Evolutionary conservation across 1,284 basidiomycete species (phyloP).

Genomic region (Lignosus rhinocerotis): DNA sequence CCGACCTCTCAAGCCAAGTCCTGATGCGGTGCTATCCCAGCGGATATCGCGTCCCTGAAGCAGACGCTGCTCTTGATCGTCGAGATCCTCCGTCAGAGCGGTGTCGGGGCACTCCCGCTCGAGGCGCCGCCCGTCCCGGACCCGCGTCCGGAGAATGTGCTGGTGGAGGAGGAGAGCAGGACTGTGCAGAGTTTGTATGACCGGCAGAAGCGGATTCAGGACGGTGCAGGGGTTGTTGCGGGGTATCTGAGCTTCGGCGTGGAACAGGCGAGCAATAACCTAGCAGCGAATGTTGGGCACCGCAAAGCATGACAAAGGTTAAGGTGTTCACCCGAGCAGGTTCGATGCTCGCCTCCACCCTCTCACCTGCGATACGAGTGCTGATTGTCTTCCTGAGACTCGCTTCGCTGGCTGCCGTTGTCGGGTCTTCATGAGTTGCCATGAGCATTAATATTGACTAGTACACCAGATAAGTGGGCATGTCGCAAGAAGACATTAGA

Average conservation of each 20-base stretch:
- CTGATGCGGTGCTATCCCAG: slow-evolving; percentile 28
- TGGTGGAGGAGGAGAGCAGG: slow-evolving; percentile 38
- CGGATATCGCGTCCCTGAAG: slow-evolving; percentile 46
- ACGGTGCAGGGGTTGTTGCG: slow-evolving; percentile 42
- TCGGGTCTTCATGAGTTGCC: no score
- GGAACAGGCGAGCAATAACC: no score
- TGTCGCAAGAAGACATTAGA: no score
- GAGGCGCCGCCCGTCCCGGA: slow-evolving; percentile 22
- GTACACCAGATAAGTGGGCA: no score
- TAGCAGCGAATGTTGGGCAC: no score
- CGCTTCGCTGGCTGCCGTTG: no score
- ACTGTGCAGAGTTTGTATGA: slow-evolving; percentile 43
- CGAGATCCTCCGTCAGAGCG: slow-evolving; percentile 49
- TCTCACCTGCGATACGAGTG: no score
- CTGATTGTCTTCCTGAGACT: no score
- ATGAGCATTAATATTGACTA: no score
- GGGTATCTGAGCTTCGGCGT: slow-evolving; percentile 31
- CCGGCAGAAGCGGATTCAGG: slow-evolving; percentile 42
- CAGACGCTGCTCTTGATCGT: slow-evolving; percentile 44
- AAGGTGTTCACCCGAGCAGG: no score
- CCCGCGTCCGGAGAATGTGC: slow-evolving; percentile 34
- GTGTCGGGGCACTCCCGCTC: slow-evolving; percentile 52
- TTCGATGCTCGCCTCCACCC: no score
- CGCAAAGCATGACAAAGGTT: no score
- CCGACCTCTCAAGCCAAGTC: background rate